phyloP scores from a whole-genome alignment of 768 basidiomycete species.

The Plicaturopsis crispa region DNA sequence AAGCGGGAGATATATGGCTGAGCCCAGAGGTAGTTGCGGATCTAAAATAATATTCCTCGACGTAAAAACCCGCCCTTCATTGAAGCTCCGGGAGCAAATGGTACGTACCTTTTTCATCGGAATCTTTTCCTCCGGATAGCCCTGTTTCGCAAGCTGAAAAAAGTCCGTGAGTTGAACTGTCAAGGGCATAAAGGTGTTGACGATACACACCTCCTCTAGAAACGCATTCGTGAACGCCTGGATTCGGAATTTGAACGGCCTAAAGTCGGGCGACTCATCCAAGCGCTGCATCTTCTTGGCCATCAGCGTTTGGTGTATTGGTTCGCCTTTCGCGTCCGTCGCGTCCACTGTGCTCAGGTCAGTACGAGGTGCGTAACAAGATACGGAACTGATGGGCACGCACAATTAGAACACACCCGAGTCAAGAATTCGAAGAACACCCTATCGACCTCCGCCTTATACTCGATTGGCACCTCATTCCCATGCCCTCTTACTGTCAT shows the following conservation, averaged over 20 bases:
- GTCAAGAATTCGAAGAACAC: constrained; percentile 90
- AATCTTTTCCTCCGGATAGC: constrained; percentile 90
- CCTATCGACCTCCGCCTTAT: constrained; percentile 74
- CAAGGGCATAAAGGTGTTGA: background rate
- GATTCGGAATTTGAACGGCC: constrained; percentile 98
- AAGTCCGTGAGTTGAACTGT: constrained; percentile 3
- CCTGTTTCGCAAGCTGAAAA: constrained; percentile 68
- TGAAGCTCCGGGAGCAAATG: constrained; percentile 7
- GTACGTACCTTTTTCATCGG: constrained; percentile 86
- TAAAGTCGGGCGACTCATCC: constrained; percentile 93
- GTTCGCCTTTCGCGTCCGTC: constrained; percentile 90
- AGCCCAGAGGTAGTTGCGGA: constrained; percentile 94
- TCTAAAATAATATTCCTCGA: constrained; percentile 31
- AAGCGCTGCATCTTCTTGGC: constrained; percentile 97
- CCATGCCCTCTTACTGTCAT: constrained; percentile 22
- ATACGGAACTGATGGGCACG: constrained; percentile 24
- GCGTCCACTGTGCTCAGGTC: constrained; percentile 74
- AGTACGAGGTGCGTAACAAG: constrained; percentile 11
- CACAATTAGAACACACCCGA: constrained; percentile 83
- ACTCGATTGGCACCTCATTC: constrained; percentile 74
- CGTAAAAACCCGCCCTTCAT: constrained; percentile 2
- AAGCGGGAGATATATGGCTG: constrained; percentile 92
- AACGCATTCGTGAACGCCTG: constrained; percentile 97
- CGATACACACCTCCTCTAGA: constrained; percentile 66
- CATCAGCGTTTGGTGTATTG: constrained; percentile 97